phyloP scores from a whole-genome alignment of 2,329 filamentous ascomycete species.

The Pseudogymnoascus sp. region DNA sequence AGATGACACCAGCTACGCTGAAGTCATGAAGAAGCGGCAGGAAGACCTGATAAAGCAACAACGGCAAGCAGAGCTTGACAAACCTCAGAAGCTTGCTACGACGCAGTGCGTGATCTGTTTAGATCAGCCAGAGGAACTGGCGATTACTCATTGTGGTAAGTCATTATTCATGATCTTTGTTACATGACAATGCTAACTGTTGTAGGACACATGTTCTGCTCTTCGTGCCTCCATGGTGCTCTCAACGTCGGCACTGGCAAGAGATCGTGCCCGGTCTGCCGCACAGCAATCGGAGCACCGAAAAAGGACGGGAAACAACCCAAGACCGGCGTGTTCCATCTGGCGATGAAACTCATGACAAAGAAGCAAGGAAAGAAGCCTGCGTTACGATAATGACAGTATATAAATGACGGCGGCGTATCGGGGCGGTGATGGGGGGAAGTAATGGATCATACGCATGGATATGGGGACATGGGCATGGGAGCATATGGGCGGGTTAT shows the following conservation, averaged over 20 bases:
- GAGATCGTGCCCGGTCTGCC: constrained; percentile 54
- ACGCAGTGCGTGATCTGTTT: constrained; percentile 63
- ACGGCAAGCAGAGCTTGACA: constrained; percentile 40
- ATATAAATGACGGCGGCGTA: constrained; percentile 7
- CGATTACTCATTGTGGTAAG: constrained; percentile 60
- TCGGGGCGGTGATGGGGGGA: neutral
- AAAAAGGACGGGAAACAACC: constrained; percentile 30
- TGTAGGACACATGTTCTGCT: constrained; percentile 57
- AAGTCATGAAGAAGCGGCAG: constrained; percentile 20
- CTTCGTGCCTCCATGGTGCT: constrained; percentile 53
- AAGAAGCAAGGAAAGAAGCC: constrained; percentile 44
- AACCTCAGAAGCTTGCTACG: constrained; percentile 40
- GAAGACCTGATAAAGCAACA: constrained; percentile 29
- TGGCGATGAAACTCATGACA: constrained; percentile 57
- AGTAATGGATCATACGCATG: neutral
- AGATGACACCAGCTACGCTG: constrained; percentile 22
- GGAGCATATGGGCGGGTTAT: neutral
- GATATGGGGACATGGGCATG: neutral
- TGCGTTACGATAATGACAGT: constrained; percentile 11
- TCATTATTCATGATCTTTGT: constrained; percentile 8
- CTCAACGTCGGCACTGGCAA: constrained; percentile 48
- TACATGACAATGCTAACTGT: neutral
- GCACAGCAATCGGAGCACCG: constrained; percentile 39
- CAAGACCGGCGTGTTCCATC: constrained; percentile 45
- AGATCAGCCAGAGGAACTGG: constrained; percentile 50